Evolutionary conservation across 208 protist species (phyloP).

Genomic region (Trypanosoma platydactyli): DNA sequence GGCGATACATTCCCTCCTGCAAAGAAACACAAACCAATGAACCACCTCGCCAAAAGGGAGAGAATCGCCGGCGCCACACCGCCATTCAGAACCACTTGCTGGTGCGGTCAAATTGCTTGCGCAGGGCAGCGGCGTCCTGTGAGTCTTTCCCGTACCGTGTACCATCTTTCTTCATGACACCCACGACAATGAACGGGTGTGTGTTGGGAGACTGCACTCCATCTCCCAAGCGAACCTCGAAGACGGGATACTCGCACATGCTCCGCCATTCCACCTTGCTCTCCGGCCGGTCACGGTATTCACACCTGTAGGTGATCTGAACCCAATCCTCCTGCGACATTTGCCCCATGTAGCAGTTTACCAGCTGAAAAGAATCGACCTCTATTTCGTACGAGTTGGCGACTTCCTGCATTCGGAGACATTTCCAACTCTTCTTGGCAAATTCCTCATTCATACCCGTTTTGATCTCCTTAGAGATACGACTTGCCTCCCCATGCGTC

Average conservation of each 20-base stretch:
- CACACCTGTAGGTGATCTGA: constrained; percentile 86
- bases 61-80: background rate
- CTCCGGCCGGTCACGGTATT: constrained; percentile 69
- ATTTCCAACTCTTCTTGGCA: constrained; percentile 87
- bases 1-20: background rate
- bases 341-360: constrained; percentile 90
- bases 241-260: constrained; percentile 85
- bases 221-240: constrained; percentile 85
- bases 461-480: constrained; percentile 84
- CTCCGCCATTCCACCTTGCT: constrained; percentile 68
- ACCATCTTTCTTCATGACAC: constrained; percentile 83
- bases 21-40: background rate
- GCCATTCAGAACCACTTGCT: constrained; percentile 72
- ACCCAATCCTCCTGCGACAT: constrained; percentile 91
- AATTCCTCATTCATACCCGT: constrained; percentile 80
- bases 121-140: constrained; percentile 83
- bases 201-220: constrained; percentile 70
- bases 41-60: background rate
- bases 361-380: constrained; percentile 80
- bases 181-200: constrained; percentile 87
- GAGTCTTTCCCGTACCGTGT: constrained; percentile 89
- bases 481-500: constrained; percentile 84
- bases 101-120: constrained; percentile 88
- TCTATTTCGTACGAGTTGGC: constrained; percentile 81
- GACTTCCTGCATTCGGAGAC: constrained; percentile 61